Conservation (phyloP, 2,329 filamentous ascomycete species). For the Daldinia eschscholtzii region DNA sequence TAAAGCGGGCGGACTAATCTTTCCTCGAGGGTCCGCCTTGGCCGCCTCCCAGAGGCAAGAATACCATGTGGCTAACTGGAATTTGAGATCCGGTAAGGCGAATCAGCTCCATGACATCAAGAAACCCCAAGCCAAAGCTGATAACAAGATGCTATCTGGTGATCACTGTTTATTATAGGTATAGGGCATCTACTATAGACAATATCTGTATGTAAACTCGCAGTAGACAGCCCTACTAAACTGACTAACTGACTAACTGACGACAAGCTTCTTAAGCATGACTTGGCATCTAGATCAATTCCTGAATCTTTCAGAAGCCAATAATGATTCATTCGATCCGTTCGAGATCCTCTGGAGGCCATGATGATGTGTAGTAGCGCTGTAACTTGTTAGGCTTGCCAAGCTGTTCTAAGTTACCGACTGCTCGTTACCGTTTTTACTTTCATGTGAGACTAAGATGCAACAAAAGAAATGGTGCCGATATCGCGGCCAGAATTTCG, state of each 20-base stretch:
- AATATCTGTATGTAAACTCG: constrained; percentile 16
- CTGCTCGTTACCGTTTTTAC: constrained; percentile 2
- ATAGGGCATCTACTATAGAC: constrained; percentile 15
- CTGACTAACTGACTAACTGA: constrained; percentile 14
- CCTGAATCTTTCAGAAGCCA: background rate
- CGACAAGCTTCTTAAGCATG: constrained; percentile 15
- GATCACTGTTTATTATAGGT: constrained; percentile 29
- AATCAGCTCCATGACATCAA: constrained; percentile 30
- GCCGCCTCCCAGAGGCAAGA: constrained; percentile 9
- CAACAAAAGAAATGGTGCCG: constrained; percentile 20
- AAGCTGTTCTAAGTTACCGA: constrained; percentile 11
- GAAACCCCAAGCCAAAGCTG: constrained; percentile 9
- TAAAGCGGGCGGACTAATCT: constrained; percentile 1
- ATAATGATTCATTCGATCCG: constrained; percentile 24
- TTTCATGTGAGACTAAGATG: constrained; percentile 1
- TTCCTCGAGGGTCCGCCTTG: constrained; percentile 5
- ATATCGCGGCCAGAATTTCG: constrained; percentile 39
- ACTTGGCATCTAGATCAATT: constrained; percentile 1
- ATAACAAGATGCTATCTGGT: constrained; percentile 13
- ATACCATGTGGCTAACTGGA: constrained; percentile 5
- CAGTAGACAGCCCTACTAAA: constrained; percentile 16
- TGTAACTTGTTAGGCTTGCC: background rate
- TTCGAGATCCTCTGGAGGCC: constrained; percentile 14
- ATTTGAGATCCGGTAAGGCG: background rate
- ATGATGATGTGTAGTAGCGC: constrained; percentile 22